Evolutionary conservation across 495 filamentous ascomycete species (phyloP), one percentile per base, ranked within the genome.

Genomic region (Podospora tetraspora): DNA sequence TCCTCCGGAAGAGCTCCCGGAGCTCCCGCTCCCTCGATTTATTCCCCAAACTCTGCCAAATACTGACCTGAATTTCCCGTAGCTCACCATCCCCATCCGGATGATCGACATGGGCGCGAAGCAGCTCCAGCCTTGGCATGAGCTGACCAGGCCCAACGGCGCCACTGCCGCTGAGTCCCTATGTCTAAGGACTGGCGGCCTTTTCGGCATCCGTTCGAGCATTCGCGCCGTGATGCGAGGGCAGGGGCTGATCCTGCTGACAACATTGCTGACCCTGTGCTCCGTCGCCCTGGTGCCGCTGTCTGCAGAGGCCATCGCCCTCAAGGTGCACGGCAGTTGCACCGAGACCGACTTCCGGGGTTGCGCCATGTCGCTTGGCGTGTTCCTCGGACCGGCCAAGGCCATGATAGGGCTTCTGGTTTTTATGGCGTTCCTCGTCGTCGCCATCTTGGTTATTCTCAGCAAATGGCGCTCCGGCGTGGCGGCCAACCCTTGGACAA

Each of bases 401-500:
- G 77, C 71, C 0, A 63, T 69, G 11, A 52, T 76, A 2, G 75
- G 16, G 22, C 32, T 78, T 3, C 62, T 80, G 10, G 74, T 19
- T 2, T 16, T 71, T 58, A 78, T 79, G 77, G 70, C 58, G 9
- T 12, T 77, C 11, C 67, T 75, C 5, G 64, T 75, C 22, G 23
- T 77, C 3, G 19, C 73, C 22, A 66, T 77, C 13, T 37, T 78
- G 16, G 24, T 74, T 3, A 60, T 75, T 3, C 71, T 80, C 0
- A 57, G 59, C 5, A 63, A 69, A 23, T 80, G 79, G 79, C 66
- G 43, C 3, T 73, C 76, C 1, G 80, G 81, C 11, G 71, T 83
- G 13, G 64, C 73, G 22, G 67, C 79, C 0, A 78, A 81, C 68
- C 80, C 81, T 3, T 80, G 77, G 75, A 81, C 78, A 60, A 79